Evolutionary conservation across 2,329 filamentous ascomycete species (phyloP), one percentile per base, ranked within the genome.

Genomic region (Ophioceras dolichostomum): DNA sequence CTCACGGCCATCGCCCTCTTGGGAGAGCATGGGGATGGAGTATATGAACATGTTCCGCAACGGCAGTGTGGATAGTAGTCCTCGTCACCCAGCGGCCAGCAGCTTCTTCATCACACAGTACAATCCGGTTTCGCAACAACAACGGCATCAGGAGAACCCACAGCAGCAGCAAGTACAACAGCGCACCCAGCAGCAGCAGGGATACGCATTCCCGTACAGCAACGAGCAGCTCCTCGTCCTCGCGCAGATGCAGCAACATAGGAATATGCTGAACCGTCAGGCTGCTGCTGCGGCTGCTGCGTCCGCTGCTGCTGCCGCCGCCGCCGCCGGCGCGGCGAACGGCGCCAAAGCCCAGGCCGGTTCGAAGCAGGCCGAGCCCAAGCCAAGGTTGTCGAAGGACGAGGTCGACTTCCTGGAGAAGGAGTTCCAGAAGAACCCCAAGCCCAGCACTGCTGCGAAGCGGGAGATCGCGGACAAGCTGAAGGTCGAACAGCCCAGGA

Each of bases 391-490:
- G 21, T 69, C 69, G 39, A 75, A 74, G 50, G 69, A 73, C 36
- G 70, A 75, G 50, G 71, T 75, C 8, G 70, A 73, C 43, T 52
- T 71, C 34, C 58, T 79, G 21, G 75, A 79, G 48, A 61, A 64
- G 24, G 72, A 77, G 50, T 79, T 79, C 45, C 64, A 70, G 42
- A 73, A 73, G 52, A 79, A 79, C 51, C 69, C 71, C 44, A 79
- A 79, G 55, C 75, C 75, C 9, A 75, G 69, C 37, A 77, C 72
- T 53, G 73, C 65, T 40, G 64, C 65, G 22, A 79, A 79, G 54
- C 73, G 73, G 44, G 64, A 68, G 36, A 62, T 78, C 34, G 75
- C 75, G 4, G 72, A 78, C 45, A 60, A 66, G 6, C 74, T 79
- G 62, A 64, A 67, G 37, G 68, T 79, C n/a, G 74, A 79, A 44